Evolutionary conservation across 495 filamentous ascomycete species (phyloP).

Genomic region (Podospora comata): DNA sequence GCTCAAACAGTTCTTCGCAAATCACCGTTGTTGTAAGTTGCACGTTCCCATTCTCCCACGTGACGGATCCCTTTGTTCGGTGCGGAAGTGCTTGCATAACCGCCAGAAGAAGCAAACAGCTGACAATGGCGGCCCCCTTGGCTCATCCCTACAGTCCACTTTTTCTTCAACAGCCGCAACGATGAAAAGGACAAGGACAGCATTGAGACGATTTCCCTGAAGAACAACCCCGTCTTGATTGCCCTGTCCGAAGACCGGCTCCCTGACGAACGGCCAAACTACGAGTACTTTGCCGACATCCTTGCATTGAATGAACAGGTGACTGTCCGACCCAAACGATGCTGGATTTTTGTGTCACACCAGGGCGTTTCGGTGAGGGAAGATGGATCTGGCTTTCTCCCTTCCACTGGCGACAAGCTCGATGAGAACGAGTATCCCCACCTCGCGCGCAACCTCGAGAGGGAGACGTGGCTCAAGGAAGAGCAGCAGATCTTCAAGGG

Average conservation of each 20-base stretch:
- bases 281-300: conserved; percentile 48
- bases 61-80: conserved; percentile 16
- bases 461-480: conserved; percentile 36
- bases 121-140: conserved; percentile 14
- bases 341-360: conserved; percentile 47
- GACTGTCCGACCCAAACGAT: conserved; percentile 41
- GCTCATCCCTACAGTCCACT: conserved; percentile 41
- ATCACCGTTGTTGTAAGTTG: conserved; percentile 34
- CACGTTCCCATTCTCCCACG: background rate
- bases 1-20: conserved; percentile 70
- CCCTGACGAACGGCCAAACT: conserved; percentile 48
- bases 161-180: conserved; percentile 38
- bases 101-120: conserved; percentile 12
- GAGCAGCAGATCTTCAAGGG: conserved; percentile 35
- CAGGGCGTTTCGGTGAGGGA: conserved; percentile 39
- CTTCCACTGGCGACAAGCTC: conserved; percentile 35
- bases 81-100: conserved; percentile 9
- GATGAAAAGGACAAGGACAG: conserved; percentile 25
- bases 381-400: conserved; percentile 31
- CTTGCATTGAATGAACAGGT: conserved; percentile 41
- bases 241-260: conserved; percentile 48
- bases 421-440: conserved; percentile 45
- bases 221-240: conserved; percentile 50
- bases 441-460: conserved; percentile 42
- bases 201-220: conserved; percentile 47